phyloP scores from a whole-genome alignment of 306 rosid genomes.

The Citrullus mucosospermus region DNA sequence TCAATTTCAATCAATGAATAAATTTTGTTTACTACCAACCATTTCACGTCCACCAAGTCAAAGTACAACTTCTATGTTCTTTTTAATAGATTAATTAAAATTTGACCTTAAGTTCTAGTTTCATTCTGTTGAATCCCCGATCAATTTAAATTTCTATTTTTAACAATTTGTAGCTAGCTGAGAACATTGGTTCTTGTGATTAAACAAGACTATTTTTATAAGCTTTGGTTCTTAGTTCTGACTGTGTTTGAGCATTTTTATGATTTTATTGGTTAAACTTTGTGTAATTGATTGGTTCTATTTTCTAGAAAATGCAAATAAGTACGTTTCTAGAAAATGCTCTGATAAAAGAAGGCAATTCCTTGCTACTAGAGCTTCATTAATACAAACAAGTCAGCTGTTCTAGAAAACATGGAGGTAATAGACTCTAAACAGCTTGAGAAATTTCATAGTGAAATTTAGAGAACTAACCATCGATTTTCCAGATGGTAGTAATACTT shows the following conservation, averaged over 20 bases:
- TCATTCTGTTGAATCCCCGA: neutral
- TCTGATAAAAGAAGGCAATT: neutral
- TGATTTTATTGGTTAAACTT: neutral
- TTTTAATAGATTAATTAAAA: neutral
- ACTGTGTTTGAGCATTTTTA: neutral
- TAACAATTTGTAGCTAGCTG: neutral
- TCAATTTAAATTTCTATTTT: neutral
- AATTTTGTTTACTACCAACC: neutral
- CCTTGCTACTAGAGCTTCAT: neutral
- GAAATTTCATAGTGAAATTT: neutral
- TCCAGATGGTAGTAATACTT: slow-evolving; percentile 60
- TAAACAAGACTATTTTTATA: neutral
- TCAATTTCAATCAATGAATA: neutral
- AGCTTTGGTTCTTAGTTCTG: neutral
- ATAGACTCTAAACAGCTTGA: neutral
- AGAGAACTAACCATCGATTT: slow-evolving; percentile 52
- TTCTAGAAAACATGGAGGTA: neutral
- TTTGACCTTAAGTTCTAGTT: neutral
- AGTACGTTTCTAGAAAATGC: no score
- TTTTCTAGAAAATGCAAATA: no score
- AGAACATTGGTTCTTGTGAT: neutral
- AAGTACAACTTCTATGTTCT: neutral
- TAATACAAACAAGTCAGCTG: neutral
- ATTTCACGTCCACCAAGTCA: neutral
- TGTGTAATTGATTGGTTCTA: neutral